Evolutionary conservation across 2,329 filamentous ascomycete genomes (phyloP), one percentile per base, ranked within the genome.

Genomic region (Fusarium veterinarium): DNA sequence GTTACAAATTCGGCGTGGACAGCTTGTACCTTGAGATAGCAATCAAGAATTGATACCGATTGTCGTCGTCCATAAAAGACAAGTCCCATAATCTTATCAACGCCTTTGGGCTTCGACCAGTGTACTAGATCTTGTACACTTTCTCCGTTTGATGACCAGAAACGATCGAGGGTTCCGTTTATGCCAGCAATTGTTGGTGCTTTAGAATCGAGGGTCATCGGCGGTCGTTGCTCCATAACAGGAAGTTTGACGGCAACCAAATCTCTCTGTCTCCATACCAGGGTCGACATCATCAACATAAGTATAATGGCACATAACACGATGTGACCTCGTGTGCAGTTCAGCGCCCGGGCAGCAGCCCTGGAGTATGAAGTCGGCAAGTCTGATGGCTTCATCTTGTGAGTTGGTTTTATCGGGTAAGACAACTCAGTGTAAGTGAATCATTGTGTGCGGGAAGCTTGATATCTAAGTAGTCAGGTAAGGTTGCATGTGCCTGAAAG

Each of bases 51-150:
- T 37, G 84, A 82, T 30, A 86, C 83, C 14, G 82, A 82, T 61
- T 80, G 77, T 55, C 81, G 81, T 20, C 85, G 81, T 25, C 84
- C 85, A 66, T 81, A 86, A 63, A 86, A 86, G 2, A 86, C 83
- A 62, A 86, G 79, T 20, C 80, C 85, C 64, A 86, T 80, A n/a
- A 86, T 76, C 69, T 81, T 83, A 6, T 61, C 62, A 13, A 78
- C 60, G 16, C 68, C 42, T 4, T 55, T 28, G 4, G 76, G 76
- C 42, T 71, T 63, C 35, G 72, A 42, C 71, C 69, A 77, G 11
- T 75, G 45, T 28, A 61, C 59, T 23, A 77, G 40, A 11, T 67
- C 75, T 12, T 69, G 62, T 14, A 73, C 38, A 7, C 62, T 52
- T 6, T 76, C 72, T n/a, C 63, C 64, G 13, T 75, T 62, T 11